These are phyloP conservation scores for Monosporozyma solicola DNA, from an alignment of 805 yeast species.

Conservation along the genomic window DNA sequence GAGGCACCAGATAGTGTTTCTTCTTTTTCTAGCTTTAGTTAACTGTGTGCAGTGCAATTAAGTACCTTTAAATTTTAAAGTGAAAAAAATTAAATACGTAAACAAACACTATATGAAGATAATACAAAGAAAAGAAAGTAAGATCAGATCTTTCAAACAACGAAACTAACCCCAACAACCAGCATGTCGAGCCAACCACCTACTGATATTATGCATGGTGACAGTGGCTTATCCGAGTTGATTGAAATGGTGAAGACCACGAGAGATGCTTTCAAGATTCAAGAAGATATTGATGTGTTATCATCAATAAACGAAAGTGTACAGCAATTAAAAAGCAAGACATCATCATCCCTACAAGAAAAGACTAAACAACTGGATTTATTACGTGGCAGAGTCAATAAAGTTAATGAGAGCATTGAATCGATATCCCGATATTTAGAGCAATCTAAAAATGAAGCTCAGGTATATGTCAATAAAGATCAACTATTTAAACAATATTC, in stretches of 20 bases:
- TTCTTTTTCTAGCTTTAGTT: background rate
- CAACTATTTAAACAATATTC: slow-evolving; percentile 14
- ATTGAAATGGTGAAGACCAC: slow-evolving; percentile 17
- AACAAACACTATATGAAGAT: background rate
- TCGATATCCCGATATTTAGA: slow-evolving; percentile 8
- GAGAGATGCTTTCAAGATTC: slow-evolving; percentile 22
- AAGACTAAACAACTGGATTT: background rate
- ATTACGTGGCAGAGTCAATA: background rate
- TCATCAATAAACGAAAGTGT: slow-evolving; percentile 11
- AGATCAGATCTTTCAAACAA: background rate
- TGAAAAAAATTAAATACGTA: background rate
- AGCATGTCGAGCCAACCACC: slow-evolving; percentile 5
- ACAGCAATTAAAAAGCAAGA: slow-evolving; percentile 5
- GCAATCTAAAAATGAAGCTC: slow-evolving; percentile 10
- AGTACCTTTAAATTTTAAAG: background rate
- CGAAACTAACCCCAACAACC: background rate
- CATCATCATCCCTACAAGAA: slow-evolving; percentile 5
- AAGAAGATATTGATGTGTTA: slow-evolving; percentile 16
- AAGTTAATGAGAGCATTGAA: background rate
- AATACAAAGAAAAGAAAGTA: background rate
- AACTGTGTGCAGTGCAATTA: background rate
- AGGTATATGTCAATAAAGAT: slow-evolving; percentile 10
- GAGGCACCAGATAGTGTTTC: background rate
- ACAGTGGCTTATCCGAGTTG: slow-evolving; percentile 13
- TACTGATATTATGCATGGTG: slow-evolving; percentile 3